phyloP scores from a whole-genome alignment of 2,329 filamentous ascomycete genomes.

The Colletotrichum sp. region DNA sequence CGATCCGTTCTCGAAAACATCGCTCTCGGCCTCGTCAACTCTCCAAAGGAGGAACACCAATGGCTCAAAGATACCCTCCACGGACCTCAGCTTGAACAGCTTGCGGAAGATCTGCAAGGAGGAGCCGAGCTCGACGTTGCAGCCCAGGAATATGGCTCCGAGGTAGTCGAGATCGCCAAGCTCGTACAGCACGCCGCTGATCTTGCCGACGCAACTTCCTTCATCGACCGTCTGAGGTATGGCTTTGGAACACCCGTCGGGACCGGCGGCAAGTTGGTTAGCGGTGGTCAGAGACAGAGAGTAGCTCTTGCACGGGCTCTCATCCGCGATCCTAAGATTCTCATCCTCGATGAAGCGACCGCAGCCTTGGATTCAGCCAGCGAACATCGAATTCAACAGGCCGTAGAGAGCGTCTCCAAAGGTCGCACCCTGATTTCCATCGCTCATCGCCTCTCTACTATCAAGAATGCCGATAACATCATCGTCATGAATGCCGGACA shows the following conservation, averaged over 20 bases:
- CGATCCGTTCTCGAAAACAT: slow-evolving; percentile 57
- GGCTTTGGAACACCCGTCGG: slow-evolving; percentile 61
- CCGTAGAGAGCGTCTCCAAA: slow-evolving; percentile 46
- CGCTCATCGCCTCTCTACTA: slow-evolving; percentile 65
- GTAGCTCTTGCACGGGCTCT: slow-evolving; percentile 68
- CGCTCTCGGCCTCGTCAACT: slow-evolving; percentile 52
- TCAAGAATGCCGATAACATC: slow-evolving; percentile 68
- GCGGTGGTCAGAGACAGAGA: slow-evolving; percentile 66
- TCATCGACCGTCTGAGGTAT: slow-evolving; percentile 58
- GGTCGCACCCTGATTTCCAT: slow-evolving; percentile 70
- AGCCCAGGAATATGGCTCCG: slow-evolving; percentile 45
- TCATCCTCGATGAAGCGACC: slow-evolving; percentile 73
- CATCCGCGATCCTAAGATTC: slow-evolving; percentile 62
- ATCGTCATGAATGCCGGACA: slow-evolving; percentile 65
- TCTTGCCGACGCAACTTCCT: slow-evolving; percentile 63
- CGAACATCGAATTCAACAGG: slow-evolving; percentile 53
- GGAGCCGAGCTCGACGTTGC: slow-evolving; percentile 52
- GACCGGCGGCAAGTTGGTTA: slow-evolving; percentile 57
- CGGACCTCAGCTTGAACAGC: slow-evolving; percentile 49
- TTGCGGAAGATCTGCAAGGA: slow-evolving; percentile 56
- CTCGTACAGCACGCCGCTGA: slow-evolving; percentile 55
- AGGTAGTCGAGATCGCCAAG: slow-evolving; percentile 54
- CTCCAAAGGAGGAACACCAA: slow-evolving; percentile 40
- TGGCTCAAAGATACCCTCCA: slow-evolving; percentile 51
- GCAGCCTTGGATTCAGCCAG: slow-evolving; percentile 50